Evolutionary conservation across 495 filamentous ascomycete genomes (phyloP).

Genomic region (Podospora australis): DNA sequence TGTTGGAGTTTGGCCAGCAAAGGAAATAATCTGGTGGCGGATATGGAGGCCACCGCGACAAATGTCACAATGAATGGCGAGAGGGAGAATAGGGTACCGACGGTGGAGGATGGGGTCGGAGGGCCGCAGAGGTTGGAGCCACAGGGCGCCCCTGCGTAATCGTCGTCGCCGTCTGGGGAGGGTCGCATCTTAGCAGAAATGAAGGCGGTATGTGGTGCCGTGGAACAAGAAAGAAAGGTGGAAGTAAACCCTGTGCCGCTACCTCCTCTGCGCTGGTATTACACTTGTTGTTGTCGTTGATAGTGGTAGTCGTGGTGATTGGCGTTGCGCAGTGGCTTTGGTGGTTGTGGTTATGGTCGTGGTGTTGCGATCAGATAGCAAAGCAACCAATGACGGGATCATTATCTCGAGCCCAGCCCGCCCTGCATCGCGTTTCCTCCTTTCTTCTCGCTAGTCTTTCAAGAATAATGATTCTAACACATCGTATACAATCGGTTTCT

Average conservation of each 20-base stretch:
- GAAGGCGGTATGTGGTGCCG: too few species aligned
- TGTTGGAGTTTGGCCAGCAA: conserved; percentile 47
- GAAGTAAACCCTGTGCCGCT: too few species aligned
- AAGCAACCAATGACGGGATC: background rate
- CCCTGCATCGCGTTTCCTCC: too few species aligned
- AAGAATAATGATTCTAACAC: too few species aligned
- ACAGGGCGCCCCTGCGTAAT: conserved; percentile 15
- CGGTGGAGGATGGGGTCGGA: conserved; percentile 17
- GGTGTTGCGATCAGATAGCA: background rate
- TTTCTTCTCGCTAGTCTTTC: too few species aligned
- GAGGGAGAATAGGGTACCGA: conserved; percentile 30
- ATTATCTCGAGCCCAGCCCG: too few species aligned
- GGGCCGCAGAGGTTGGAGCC: conserved; percentile 29
- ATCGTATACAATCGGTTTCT: too few species aligned
- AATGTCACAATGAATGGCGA: conserved; percentile 57
- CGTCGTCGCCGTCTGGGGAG: background rate
- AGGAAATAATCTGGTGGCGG: conserved; percentile 58
- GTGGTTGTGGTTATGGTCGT: background rate
- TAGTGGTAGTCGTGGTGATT: background rate
- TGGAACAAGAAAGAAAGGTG: too few species aligned
- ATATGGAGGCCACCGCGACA: conserved; percentile 45
- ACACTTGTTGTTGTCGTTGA: background rate
- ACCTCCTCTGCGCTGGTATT: background rate
- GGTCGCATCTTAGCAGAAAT: background rate
- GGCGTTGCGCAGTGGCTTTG: background rate